phyloP scores from a whole-genome alignment of 1,139 yeast genomes.

The Saccharomyces hybrid region DNA sequence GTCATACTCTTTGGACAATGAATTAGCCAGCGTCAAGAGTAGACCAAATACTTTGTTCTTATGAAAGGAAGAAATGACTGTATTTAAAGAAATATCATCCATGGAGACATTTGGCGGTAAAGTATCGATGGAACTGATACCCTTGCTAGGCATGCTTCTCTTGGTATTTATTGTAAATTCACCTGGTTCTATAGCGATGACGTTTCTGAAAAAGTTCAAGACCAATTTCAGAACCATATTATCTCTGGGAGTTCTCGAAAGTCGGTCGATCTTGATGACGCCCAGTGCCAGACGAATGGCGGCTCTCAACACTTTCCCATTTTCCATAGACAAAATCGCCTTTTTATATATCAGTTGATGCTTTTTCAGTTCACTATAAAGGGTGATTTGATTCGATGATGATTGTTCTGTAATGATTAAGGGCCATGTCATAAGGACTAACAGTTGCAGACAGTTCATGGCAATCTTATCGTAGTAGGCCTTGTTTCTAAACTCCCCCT shows the following conservation, averaged over 20 bases:
- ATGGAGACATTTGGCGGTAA: conserved; percentile 48
- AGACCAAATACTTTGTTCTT: conserved; percentile 67
- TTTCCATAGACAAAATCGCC: conserved; percentile 48
- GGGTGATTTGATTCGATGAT: conserved; percentile 45
- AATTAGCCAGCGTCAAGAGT: conserved; percentile 58
- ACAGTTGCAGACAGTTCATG: conserved; percentile 62
- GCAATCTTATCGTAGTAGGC: conserved; percentile 52
- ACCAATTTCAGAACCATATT: conserved; percentile 66
- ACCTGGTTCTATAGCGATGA: conserved; percentile 68
- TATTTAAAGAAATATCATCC: conserved; percentile 63
- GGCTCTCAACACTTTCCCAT: conserved; percentile 61
- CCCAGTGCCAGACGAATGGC: conserved; percentile 65
- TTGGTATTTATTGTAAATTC: conserved; percentile 42
- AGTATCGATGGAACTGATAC: conserved; percentile 32
- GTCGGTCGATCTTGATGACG: conserved; percentile 45
- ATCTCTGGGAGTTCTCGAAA: conserved; percentile 63
- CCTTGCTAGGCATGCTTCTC: conserved; percentile 31
- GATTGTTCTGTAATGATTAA: conserved; percentile 48
- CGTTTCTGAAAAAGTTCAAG: conserved; percentile 64
- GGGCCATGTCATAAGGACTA: conserved; percentile 88
- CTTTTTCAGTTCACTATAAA: conserved; percentile 53
- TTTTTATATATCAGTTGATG: conserved; percentile 69
- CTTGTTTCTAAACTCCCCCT: conserved; percentile 22
- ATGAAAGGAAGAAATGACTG: conserved; percentile 50
- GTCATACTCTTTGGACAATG: conserved; percentile 58